phyloP scores from a whole-genome alignment of 306 rosid species.

The Prunus armeniaca region DNA sequence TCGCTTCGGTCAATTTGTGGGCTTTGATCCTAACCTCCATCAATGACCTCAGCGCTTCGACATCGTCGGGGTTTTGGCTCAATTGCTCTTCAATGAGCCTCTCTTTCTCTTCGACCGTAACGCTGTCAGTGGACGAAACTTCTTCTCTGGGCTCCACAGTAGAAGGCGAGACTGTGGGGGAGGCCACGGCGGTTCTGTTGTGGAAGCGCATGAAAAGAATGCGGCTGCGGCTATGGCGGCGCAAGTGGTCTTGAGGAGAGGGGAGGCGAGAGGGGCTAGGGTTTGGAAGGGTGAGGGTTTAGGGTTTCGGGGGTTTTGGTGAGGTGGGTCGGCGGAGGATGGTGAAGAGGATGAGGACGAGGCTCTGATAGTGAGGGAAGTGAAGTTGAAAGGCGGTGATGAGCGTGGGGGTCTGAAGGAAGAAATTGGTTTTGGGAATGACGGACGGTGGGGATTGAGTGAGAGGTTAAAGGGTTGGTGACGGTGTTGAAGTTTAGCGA shows the following conservation, averaged over 20 bases:
- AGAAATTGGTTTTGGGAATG: conserved; percentile 32
- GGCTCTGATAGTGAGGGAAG: conserved; percentile 41
- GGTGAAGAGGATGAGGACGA: conserved; percentile 19
- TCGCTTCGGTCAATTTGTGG: conserved; percentile 53
- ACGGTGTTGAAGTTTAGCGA: conserved; percentile 32
- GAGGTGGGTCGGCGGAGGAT: conserved; percentile 20
- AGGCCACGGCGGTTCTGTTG: conserved; percentile 44
- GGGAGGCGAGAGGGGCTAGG: conserved; percentile 34
- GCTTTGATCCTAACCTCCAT: conserved; percentile 49
- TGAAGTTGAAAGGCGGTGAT: conserved; percentile 27
- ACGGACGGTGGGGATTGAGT: conserved; percentile 45
- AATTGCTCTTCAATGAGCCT: conserved; percentile 41
- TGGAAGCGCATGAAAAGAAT: conserved; percentile 46
- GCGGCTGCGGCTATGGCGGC: conserved; percentile 50
- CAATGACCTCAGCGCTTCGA: conserved; percentile 51
- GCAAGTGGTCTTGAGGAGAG: conserved; percentile 47
- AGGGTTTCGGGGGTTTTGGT: conserved; percentile 21
- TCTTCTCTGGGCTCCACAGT: conserved; percentile 30
- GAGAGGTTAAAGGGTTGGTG: conserved; percentile 50
- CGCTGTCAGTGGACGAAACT: conserved; percentile 10
- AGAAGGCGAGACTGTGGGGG: conserved; percentile 32
- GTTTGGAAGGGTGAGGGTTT: conserved; percentile 36
- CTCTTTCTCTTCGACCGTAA: conserved; percentile 36
- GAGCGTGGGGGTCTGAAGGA: conserved; percentile 26
- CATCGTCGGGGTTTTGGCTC: conserved; percentile 38